Conservation (phyloP, 1,284 basidiomycete genomes). For the Rhodotorula sp. region DNA sequence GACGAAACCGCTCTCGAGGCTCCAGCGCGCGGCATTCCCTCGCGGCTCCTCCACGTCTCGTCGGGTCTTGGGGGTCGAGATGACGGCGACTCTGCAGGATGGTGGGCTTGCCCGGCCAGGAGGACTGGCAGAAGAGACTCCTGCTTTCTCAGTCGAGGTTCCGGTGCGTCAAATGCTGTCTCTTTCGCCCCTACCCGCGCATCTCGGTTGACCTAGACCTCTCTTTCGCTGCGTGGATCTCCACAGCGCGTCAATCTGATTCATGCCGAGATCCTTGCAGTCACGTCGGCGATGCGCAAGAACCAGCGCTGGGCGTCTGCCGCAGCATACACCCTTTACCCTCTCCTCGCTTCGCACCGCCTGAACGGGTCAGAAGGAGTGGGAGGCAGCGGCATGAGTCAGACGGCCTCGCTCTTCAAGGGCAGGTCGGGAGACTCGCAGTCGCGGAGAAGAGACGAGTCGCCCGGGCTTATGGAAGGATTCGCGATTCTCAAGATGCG, state of each 20-base stretch:
- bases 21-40: not conserved
- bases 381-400: not conserved
- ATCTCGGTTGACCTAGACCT: not conserved
- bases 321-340: conserved; percentile 54
- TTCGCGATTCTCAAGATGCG: conserved; percentile 82
- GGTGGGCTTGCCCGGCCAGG: not conserved
- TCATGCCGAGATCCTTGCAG: conserved; percentile 81
- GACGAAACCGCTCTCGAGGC: too few relatives aligned
- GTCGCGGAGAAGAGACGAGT: conserved; percentile 51
- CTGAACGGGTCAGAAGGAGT: conserved; percentile 30
- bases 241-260: conserved; percentile 66
- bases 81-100: not conserved
- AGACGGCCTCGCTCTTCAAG: not conserved
- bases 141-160: conserved; percentile 14
- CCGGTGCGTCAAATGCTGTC: conserved; percentile 3
- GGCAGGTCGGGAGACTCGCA: conserved; percentile 1
- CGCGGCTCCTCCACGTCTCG: conserved; percentile 4
- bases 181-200: not conserved
- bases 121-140: not conserved
- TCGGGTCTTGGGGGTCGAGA: not conserved
- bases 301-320: conserved; percentile 84
- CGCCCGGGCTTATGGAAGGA: conserved; percentile 66
- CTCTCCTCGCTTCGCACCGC: conserved; percentile 5
- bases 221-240: not conserved
- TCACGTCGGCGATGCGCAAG: conserved; percentile 95